Conservation (phyloP, 2,329 filamentous ascomycete genomes). For the Pseudogymnoascus sp. region DNA sequence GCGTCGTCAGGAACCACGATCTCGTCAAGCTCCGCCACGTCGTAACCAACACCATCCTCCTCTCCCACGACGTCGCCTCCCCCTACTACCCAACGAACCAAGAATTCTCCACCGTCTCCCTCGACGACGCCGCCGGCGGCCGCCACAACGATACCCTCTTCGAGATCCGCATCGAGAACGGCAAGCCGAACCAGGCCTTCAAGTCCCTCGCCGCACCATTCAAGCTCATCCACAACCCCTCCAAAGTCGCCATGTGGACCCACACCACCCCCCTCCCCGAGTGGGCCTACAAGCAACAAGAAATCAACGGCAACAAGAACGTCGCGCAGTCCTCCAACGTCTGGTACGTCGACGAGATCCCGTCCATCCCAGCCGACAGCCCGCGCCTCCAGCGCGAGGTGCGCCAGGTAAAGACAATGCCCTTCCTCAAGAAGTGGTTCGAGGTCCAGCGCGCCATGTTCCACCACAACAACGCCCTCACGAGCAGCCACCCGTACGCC, state of each 20-base stretch:
- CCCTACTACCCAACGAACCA: conserved; percentile 96
- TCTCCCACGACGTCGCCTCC: conserved; percentile 95
- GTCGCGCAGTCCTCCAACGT: conserved; percentile 80
- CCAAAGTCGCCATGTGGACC: conserved; percentile 99
- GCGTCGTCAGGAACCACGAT: conserved; percentile 72
- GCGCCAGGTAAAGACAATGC: conserved; percentile 70
- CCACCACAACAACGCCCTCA: conserved; percentile 97
- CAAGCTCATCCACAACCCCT: conserved; percentile 89
- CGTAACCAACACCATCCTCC: conserved; percentile 73
- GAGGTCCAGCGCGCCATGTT: conserved; percentile 98
- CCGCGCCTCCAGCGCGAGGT: conserved; percentile 66
- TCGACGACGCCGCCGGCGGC: conserved; percentile 62
- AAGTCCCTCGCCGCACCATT: conserved; percentile 88
- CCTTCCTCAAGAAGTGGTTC: conserved; percentile 90
- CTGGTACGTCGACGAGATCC: conserved; percentile 88
- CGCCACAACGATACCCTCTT: conserved; percentile 87
- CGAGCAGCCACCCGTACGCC: conserved; percentile 91
- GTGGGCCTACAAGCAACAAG: conserved; percentile 94
- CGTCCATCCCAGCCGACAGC: conserved; percentile 60
- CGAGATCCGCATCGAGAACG: conserved; percentile 81
- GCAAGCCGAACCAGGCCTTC: conserved; percentile 74
- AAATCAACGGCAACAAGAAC: conserved; percentile 99
- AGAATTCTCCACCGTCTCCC: conserved; percentile 80
- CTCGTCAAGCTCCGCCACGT: conserved; percentile 79
- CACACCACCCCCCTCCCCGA: conserved; percentile 92